Conservation (phyloP, 805 yeast genomes). For the Diddensiella caesifluorescens region DNA sequence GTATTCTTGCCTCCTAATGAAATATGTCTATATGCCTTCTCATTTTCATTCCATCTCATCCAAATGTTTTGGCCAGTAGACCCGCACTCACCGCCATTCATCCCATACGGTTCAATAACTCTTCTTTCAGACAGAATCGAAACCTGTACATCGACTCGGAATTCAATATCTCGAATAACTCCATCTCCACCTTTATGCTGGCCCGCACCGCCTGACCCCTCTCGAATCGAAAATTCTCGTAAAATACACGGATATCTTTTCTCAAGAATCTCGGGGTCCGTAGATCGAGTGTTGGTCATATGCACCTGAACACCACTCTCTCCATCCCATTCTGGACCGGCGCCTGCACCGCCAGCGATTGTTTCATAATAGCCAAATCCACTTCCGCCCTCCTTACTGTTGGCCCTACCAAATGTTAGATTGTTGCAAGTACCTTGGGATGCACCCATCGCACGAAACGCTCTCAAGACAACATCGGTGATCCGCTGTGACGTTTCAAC, state of each 20-base stretch:
- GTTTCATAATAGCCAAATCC: conserved; percentile 93
- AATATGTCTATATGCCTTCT: conserved; percentile 29
- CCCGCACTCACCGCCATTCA: conserved; percentile 78
- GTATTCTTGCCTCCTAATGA: conserved; percentile 69
- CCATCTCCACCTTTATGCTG: conserved; percentile 77
- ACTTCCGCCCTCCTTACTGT: conserved; percentile 33
- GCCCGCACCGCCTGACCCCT: conserved; percentile 78
- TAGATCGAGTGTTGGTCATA: conserved; percentile 89
- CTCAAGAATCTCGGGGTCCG: conserved; percentile 86
- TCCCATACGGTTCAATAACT: conserved; percentile 78
- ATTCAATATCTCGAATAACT: conserved; percentile 78
- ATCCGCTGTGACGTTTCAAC: conserved; percentile 93
- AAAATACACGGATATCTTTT: conserved; percentile 80
- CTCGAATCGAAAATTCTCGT: conserved; percentile 63
- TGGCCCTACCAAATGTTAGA: conserved; percentile 82
- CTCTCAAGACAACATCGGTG: conserved; percentile 81
- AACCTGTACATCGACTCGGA: conserved; percentile 62
- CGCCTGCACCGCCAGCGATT: conserved; percentile 94
- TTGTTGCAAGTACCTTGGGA: conserved; percentile 96
- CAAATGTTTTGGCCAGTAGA: conserved; percentile 58
- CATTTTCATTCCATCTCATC: conserved; percentile 31
- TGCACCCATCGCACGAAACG: conserved; percentile 86
- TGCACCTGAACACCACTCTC: conserved; percentile 88
- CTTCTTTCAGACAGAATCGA: conserved; percentile 85
- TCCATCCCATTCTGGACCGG: conserved; percentile 82